Evolutionary conservation across 2,329 filamentous ascomycete genomes (phyloP), one percentile per base, ranked within the genome.

Genomic region (Diaporthe vexans): DNA sequence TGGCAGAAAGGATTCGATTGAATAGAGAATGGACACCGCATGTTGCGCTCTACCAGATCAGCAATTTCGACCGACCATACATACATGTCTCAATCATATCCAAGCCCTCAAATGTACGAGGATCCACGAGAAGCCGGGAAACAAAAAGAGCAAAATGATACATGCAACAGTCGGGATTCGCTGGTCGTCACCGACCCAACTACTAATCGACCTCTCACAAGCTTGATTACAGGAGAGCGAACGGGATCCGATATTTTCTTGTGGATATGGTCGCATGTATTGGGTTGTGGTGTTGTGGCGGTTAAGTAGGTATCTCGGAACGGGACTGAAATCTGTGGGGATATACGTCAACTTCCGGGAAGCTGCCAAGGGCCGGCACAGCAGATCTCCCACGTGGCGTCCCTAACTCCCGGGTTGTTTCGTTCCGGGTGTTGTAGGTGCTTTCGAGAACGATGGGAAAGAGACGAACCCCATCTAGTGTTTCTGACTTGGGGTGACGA

Each of bases 161-260:
- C 69, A 61, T 71, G 56, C 69, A 71, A 71, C 69, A 71, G 56
- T 59, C 56, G 69, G 69, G 33, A 71, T 71, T 71, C 69, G 69
- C 59, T 63, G 40, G 59, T 63, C 59, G 59, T 63, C 59, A 63
- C 59, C 59, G 59, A 63, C 59, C 59, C 40, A 63, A 48, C 59
- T 63, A 63, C 59, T 63, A 63, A 33, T 63, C 59, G 40, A 63
- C 59, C 59, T 48, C 59, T 63, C 59, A 63, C 59, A 63, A 63
- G 59, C 59, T 63, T 48, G 59, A 48, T 63, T 63, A 63, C 59
- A 63, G 59, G 59, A 63, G 59, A 63, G 59, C 59, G 40, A 4
- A 63, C 59, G 59, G 59, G 59, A 63, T 63, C 59, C 59, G 59
- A 63, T 63, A 63, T 63, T 63, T 63, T 63, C 59, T 63, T 63